phyloP scores from a whole-genome alignment of 345 rosid species.

The Nephelium lappaceum region DNA sequence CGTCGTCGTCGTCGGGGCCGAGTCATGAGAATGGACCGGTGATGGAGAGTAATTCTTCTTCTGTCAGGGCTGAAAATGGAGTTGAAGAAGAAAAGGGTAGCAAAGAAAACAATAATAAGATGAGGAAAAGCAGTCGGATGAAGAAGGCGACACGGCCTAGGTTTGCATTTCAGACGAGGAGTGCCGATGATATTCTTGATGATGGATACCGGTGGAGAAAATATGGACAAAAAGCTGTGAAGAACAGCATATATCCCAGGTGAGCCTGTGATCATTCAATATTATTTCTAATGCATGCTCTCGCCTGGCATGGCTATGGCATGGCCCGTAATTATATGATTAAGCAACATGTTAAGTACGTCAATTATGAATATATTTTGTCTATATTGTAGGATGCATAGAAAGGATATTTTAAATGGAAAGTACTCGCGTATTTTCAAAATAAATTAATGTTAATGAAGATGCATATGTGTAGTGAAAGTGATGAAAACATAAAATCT shows the following conservation, averaged over 20 bases:
- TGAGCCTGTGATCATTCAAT: conserved; percentile 18
- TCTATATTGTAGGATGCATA: not conserved
- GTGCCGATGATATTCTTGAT: conserved; percentile 68
- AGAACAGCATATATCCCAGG: conserved; percentile 70
- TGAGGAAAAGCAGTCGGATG: conserved; percentile 36
- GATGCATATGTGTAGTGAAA: no score
- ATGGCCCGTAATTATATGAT: no score
- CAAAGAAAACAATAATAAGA: conserved; percentile 15
- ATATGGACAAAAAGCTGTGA: conserved; percentile 73
- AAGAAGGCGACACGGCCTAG: conserved; percentile 47
- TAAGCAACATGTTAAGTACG: not conserved
- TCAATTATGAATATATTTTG: not conserved
- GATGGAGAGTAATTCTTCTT: conserved; percentile 21
- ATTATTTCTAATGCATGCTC: not conserved
- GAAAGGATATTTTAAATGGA: not conserved
- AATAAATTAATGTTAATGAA: no score
- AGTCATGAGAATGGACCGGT: conserved; percentile 18
- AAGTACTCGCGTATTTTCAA: not conserved
- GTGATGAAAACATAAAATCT: no score
- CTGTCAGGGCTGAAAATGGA: conserved; percentile 26
- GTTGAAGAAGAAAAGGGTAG: conserved; percentile 26
- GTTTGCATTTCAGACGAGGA: conserved; percentile 71
- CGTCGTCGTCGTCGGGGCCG: conserved; percentile 2
- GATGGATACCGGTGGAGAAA: conserved; percentile 82
- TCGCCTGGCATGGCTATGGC: no score